Evolutionary conservation across 176 grass and related monocot genomes (phyloP).

Genomic region (Bromus sterilis): DNA sequence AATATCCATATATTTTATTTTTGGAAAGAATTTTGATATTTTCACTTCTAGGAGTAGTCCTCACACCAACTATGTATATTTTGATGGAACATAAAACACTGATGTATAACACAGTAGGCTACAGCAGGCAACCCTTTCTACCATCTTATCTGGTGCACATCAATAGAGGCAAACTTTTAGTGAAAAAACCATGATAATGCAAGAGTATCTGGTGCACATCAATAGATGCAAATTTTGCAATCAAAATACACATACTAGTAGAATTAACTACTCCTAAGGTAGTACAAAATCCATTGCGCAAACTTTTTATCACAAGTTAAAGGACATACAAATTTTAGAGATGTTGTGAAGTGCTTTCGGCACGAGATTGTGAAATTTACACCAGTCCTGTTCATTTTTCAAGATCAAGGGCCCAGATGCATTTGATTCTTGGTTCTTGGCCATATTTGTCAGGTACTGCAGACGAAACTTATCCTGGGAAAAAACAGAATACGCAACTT

Average conservation of each 20-base stretch:
- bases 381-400: slow-evolving; percentile 85
- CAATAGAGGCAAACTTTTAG: background rate
- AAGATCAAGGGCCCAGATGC: slow-evolving; percentile 14
- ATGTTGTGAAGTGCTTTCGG: slow-evolving; percentile 61
- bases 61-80: background rate
- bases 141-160: no score
- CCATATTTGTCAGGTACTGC: slow-evolving; percentile 52
- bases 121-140: background rate
- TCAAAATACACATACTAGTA: slow-evolving; percentile 1
- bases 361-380: slow-evolving; percentile 62
- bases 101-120: background rate
- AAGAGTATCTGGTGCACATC: no score
- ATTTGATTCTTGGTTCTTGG: slow-evolving; percentile 23
- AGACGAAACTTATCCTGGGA: slow-evolving; percentile 69
- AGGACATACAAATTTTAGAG: slow-evolving; percentile 85
- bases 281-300: background rate
- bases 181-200: background rate
- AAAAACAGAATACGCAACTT: background rate
- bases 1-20: background rate
- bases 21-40: background rate
- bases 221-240: background rate
- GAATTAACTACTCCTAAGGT: background rate
- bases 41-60: background rate
- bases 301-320: background rate
- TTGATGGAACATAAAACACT: background rate